Percentiles rank a stretch among this genome's conserved stretches.
Evolutionary conservation across 495 filamentous ascomycete species (phyloP).

Genomic region (Apodospora peruviana): DNA sequence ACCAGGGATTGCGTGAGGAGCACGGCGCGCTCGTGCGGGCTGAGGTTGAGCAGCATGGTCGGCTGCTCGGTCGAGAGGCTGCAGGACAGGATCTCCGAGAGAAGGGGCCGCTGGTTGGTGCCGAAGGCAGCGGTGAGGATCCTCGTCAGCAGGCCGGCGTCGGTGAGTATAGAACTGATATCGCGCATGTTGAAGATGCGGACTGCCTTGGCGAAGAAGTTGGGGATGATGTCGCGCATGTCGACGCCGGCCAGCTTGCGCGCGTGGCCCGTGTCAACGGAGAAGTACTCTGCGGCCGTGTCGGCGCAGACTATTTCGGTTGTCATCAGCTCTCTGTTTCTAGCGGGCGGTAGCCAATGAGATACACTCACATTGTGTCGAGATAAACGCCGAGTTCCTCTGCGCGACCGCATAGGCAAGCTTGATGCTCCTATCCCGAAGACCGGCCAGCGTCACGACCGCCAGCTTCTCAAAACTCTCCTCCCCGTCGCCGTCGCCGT

Average conservation of each 20-base stretch:
- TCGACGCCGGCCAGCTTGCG: conserved; percentile 23
- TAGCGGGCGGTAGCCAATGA: background rate
- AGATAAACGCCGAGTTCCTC: conserved; percentile 17
- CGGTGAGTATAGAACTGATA: conserved; percentile 5
- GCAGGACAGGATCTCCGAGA: conserved; percentile 14
- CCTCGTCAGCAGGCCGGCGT: conserved; percentile 9
- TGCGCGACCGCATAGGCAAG: conserved; percentile 22
- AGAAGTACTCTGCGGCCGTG: conserved; percentile 18
- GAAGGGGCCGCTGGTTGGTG: conserved; percentile 8
- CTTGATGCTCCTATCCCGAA: conserved; percentile 17
- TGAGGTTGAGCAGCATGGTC: conserved; percentile 15
- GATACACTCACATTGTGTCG: conserved; percentile 15
- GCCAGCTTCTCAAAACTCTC: conserved; percentile 15
- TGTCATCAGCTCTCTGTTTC: background rate
- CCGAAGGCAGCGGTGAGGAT: conserved; percentile 15
- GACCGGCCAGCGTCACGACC: conserved; percentile 8
- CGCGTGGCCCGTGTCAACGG: conserved; percentile 23
- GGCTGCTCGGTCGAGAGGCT: conserved; percentile 14
- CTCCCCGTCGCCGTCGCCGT: conserved; percentile 9
- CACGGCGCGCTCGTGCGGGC: conserved; percentile 26
- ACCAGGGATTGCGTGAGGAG: conserved; percentile 19
- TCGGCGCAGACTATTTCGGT: conserved; percentile 14
- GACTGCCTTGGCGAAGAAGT: conserved; percentile 23
- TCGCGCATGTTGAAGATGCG: conserved; percentile 26
- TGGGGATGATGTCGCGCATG: conserved; percentile 25